Conservation (phyloP, 495 filamentous ascomycete genomes). For the Penicillium maclennaniae region DNA sequence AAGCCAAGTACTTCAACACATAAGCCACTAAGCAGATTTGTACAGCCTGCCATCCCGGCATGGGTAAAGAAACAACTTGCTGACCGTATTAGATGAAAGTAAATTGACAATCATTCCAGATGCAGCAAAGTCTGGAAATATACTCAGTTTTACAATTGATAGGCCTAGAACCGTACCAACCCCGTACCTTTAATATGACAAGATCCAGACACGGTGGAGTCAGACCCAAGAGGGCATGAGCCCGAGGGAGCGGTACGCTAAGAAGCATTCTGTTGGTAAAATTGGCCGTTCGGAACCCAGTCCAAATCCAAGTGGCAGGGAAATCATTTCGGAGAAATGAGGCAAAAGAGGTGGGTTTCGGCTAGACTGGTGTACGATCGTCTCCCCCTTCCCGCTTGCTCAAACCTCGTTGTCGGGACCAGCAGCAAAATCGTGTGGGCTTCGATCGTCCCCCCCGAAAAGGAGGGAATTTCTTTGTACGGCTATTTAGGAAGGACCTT, state of each 20-base stretch:
- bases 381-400: background rate
- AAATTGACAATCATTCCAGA: no score
- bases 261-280: background rate
- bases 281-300: background rate
- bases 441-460: background rate
- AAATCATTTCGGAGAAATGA: background rate
- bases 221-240: background rate
- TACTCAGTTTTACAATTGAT: no score
- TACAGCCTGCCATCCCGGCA: no score
- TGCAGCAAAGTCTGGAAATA: background rate
- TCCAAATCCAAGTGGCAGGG: background rate
- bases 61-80: no score
- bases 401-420: background rate
- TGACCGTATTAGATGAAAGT: no score
- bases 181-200: no score
- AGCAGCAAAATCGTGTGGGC: background rate
- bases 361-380: background rate
- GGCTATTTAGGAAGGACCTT: no score
- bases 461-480: background rate
- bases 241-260: slow-evolving; percentile 16
- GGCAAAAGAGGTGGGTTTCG: background rate
- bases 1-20: no score
- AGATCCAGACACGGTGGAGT: background rate
- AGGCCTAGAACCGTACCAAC: no score
- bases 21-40: no score